These are phyloP conservation scores for Fusarium ambrosium DNA, from an alignment of 2,329 filamentous ascomycete genomes.

Conservation along the genomic window DNA sequence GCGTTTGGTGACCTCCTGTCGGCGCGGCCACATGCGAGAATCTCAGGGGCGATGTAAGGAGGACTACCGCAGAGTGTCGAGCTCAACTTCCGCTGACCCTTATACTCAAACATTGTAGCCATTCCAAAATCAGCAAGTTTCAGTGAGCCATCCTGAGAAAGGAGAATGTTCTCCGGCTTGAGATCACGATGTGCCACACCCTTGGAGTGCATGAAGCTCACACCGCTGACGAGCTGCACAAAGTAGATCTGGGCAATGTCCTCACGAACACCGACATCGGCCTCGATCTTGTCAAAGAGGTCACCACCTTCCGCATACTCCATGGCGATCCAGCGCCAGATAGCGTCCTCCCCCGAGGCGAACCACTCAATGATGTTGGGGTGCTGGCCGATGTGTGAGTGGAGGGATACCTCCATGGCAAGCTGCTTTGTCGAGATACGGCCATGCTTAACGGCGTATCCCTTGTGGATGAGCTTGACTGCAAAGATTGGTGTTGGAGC, in stretches of 20 bases:
- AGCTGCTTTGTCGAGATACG: slow-evolving; percentile 91
- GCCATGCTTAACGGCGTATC: slow-evolving; percentile 90
- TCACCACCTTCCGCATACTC: slow-evolving; percentile 96
- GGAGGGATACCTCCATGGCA: slow-evolving; percentile 90
- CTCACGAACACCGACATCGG: slow-evolving; percentile 92
- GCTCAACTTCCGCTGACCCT: slow-evolving; percentile 84
- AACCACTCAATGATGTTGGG: slow-evolving; percentile 96
- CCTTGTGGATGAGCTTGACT: slow-evolving; percentile 99
- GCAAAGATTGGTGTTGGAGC: slow-evolving; percentile 84
- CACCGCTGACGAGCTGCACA: slow-evolving; percentile 87
- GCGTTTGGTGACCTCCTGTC: slow-evolving; percentile 64
- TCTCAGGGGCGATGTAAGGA: slow-evolving; percentile 97
- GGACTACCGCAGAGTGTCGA: slow-evolving; percentile 94
- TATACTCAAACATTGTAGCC: slow-evolving; percentile 92
- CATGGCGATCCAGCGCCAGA: slow-evolving; percentile 99
- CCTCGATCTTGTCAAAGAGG: slow-evolving; percentile 99
- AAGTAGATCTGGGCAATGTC: slow-evolving; percentile 98
- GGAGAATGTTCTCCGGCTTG: slow-evolving; percentile 94
- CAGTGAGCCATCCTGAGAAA: slow-evolving; percentile 85
- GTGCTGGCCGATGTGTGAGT: slow-evolving; percentile 89
- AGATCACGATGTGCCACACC: slow-evolving; percentile 93
- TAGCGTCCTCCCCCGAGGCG: slow-evolving; percentile 83
- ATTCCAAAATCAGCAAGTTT: slow-evolving; percentile 98
- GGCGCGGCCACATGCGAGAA: slow-evolving; percentile 68
- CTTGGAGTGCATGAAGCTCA: slow-evolving; percentile 96